Percentiles rank a stretch among this genome's conserved stretches.
Evolutionary conservation across 768 basidiomycete species (phyloP).

Genomic region (Pulveroboletus sp.): DNA sequence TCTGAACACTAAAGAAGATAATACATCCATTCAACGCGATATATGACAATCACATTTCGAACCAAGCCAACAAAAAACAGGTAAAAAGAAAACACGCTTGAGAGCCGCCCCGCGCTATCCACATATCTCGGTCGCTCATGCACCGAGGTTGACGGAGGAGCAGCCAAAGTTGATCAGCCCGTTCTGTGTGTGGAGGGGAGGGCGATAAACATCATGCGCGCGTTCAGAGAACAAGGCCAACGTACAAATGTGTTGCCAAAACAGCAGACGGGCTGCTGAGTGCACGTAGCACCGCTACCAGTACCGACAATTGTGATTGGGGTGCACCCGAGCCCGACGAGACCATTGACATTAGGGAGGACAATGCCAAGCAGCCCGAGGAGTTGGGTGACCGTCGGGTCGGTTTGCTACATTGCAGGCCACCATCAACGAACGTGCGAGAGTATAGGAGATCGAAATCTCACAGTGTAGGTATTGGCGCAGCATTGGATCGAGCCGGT

Average conservation of each 20-base stretch:
- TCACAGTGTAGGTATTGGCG: not conserved
- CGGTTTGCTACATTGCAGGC: not conserved
- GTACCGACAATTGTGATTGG: not conserved
- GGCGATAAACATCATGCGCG: not conserved
- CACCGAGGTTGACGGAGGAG: slow-evolving; percentile 3
- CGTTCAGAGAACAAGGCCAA: not conserved
- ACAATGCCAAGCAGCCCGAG: not conserved
- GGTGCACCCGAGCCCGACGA: slow-evolving; percentile 2
- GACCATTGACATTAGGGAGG: not conserved
- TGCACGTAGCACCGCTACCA: slow-evolving; percentile 7
- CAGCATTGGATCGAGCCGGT: slow-evolving; percentile 15
- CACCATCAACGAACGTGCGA: not conserved
- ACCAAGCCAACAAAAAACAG: too few species aligned
- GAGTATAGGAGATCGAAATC: not conserved
- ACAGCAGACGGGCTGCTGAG: slow-evolving; percentile 18
- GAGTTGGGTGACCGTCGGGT: not conserved
- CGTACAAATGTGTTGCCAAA: slow-evolving; percentile 11
- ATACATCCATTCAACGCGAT: too few species aligned
- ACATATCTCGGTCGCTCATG: not conserved
- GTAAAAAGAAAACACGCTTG: too few species aligned
- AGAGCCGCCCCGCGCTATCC: too few species aligned
- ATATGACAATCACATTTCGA: too few species aligned
- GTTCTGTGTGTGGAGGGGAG: not conserved
- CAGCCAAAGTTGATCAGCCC: slow-evolving; percentile 15
- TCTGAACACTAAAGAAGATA: too few species aligned